Evolutionary conservation across 2,329 filamentous ascomycete genomes (phyloP), one percentile per base, ranked within the genome.

Genomic region (Pleomassaria siparia): DNA sequence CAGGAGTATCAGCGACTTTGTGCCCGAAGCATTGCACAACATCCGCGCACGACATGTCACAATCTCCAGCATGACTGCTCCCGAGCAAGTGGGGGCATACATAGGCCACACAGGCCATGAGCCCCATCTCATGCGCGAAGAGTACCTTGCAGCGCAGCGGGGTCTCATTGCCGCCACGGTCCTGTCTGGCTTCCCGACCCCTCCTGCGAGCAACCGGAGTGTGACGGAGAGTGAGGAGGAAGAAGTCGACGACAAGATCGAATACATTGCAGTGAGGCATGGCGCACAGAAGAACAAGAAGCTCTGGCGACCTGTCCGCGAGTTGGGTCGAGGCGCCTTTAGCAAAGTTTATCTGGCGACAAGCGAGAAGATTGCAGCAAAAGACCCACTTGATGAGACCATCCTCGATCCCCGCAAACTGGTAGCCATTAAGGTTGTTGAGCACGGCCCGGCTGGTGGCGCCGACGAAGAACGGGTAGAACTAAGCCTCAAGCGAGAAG

Each of bases 341-440:
- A 96, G 91, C 68, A 89, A 89, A 63, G 94, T 99, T 16, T 87
- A 95, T 73, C 78, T 99, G 33, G 94, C 91, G 4, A 95, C 91
- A 10, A 90, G 88, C 61, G 84, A 95, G 64, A 80, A 83, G 32
- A 72, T 73, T 24, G 58, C 60, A 48, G 63, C 59, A 61, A 71
- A 55, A 54, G 66, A 58, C 65, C 72, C 65, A 53, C 72, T 69
- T 65, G 64, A 76, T 61, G 77, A 79, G 66, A 66, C 72, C 32
- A 53, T 66, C 50, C 77, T 83, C 40, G 77, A 88, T 53, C 84
- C 85, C n/a, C 88, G 86, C 63, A 89, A 88, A 43, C 76, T 99
- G 12, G 94, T 97, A 2, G 94, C 94, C 1, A 85, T 99, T 65
- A 99, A 99, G 72, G 85, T 99, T 36, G 92, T 95, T 66, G 90